Base-by-base conservation (phyloP, 495 filamentous ascomycete genomes). In the Lentithecium fluviatile region DNA sequence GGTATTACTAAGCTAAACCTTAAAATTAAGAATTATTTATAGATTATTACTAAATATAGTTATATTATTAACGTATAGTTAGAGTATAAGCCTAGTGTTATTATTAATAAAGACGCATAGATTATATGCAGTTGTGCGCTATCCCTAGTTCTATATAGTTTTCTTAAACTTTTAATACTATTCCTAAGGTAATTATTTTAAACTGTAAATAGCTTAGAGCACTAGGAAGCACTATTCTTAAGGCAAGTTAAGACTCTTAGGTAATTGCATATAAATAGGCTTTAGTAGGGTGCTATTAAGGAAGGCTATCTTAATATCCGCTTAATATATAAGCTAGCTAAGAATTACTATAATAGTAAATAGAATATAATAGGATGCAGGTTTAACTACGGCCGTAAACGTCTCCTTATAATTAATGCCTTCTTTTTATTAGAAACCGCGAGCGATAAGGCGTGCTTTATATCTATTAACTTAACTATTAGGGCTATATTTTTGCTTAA, bases 321-420 rank as follows among this genome's bases (percentile, higher is more conserved):
- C 64, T 57, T 75, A 51, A 19, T 73, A 13, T n/a, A 71, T 69
- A 19, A 71, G 55, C 25, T 52, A 58, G 40, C 57, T 64, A 15
- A 66, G 21, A 5, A 45, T 49, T 12, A 64, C 69, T 8, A 46
- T 43, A 11, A 73, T 63, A 3, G 65, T 62, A 29, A 73, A 70
- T 29, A 73, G 52, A 13, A 46, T 58, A 45, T 70, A 70, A 45
- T 72, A 75, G 38, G 58, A 70, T 56, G 70, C 70, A 43, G 67
- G 64, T 53, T 78, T 78, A 37, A 77, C 73, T 23, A 78, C 74
- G 23, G 69, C 69, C 5, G 74, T 66, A 64, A 75, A 79, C 2
- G 71, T 77, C 48, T 79, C 69, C 32, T 74, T 37, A 59, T 72
- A 79, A 55, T 78, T 66, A 21, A 74, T 60, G 20, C 70, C 71